These are phyloP conservation scores for Ceratobasidium papillatum DNA, from an alignment of 1,284 basidiomycete species.

Conservation along the genomic window DNA sequence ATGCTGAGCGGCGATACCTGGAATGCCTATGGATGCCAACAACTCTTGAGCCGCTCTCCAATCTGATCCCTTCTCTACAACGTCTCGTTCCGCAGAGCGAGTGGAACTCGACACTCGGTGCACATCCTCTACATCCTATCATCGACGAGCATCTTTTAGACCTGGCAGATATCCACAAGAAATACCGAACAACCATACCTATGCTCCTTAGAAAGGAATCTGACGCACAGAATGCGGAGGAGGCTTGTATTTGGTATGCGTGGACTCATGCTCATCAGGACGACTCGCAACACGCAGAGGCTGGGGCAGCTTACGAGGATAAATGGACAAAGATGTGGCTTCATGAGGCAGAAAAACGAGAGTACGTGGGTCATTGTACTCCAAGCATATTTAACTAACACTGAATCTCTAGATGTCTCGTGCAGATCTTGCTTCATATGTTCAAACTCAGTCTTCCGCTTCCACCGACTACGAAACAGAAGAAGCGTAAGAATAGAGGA, in stretches of 20 bases:
- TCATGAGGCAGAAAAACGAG: constrained; percentile 33
- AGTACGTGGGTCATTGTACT: not conserved
- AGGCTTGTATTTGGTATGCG: constrained; percentile 32
- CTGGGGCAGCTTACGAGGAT: not conserved
- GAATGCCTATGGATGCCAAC: constrained; percentile 37
- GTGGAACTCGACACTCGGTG: not conserved
- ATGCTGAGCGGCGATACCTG: constrained; percentile 29
- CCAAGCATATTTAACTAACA: not conserved
- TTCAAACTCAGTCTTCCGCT: constrained; percentile 22
- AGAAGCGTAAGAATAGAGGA: constrained; percentile 6
- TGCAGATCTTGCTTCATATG: constrained; percentile 30
- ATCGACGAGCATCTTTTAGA: constrained; percentile 28
- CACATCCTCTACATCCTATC: constrained; percentile 22
- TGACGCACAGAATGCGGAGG: constrained; percentile 28
- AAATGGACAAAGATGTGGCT: constrained; percentile 23
- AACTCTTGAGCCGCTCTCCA: constrained; percentile 17
- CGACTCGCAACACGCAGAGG: not conserved
- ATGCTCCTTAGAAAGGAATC: constrained; percentile 12
- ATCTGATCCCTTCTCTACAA: constrained; percentile 4
- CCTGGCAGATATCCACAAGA: constrained; percentile 26
- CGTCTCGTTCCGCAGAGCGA: not conserved
- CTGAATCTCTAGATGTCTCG: constrained; percentile 6
- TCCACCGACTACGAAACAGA: constrained; percentile 9
- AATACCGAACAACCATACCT: constrained; percentile 28
- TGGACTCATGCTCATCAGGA: constrained; percentile 25